A percentile compares a stretch with the other conserved stretches of the same genome.
These are phyloP conservation scores for Claviceps purpurea DNA, from an alignment of 2,329 filamentous ascomycete species.

Conservation along the genomic window DNA sequence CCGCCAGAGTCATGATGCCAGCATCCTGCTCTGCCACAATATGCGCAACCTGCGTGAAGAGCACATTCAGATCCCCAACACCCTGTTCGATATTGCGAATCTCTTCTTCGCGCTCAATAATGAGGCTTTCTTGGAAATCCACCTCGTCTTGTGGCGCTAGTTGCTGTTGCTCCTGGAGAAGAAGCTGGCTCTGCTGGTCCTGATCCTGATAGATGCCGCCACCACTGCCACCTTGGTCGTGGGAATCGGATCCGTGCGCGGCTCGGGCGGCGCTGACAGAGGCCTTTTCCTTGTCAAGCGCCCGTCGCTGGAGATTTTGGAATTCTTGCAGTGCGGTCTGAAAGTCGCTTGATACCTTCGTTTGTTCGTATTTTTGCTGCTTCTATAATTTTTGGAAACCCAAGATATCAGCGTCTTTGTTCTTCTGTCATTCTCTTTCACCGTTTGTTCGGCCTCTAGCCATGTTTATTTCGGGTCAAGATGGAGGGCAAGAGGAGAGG, in stretches of 20 bases:
- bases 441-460: not conserved
- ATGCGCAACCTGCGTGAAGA: conserved; percentile 95
- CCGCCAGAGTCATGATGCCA: conserved; percentile 74
- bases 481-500: not conserved
- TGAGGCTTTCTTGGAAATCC: conserved; percentile 91
- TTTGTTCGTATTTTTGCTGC: conserved; percentile 90
- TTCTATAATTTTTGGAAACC: conserved; percentile 52
- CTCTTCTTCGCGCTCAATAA: conserved; percentile 91
- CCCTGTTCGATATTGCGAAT: conserved; percentile 96
- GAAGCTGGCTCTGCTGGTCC: conserved; percentile 20
- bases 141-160: conserved; percentile 88
- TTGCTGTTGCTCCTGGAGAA: conserved; percentile 51
- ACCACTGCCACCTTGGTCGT: conserved; percentile 10
- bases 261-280: conserved; percentile 72
- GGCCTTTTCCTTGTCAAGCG: conserved; percentile 83
- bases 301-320: conserved; percentile 77
- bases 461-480: not conserved
- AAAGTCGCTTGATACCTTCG: conserved; percentile 90
- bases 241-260: conserved; percentile 50
- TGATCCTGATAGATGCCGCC: conserved; percentile 17
- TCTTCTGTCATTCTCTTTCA: not conserved
- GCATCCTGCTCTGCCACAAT: conserved; percentile 89
- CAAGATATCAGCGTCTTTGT: not conserved
- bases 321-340: conserved; percentile 81
- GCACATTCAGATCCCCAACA: conserved; percentile 86